phyloP scores from a whole-genome alignment of 2,329 filamentous ascomycete species.

The Seiridium unicorne region DNA sequence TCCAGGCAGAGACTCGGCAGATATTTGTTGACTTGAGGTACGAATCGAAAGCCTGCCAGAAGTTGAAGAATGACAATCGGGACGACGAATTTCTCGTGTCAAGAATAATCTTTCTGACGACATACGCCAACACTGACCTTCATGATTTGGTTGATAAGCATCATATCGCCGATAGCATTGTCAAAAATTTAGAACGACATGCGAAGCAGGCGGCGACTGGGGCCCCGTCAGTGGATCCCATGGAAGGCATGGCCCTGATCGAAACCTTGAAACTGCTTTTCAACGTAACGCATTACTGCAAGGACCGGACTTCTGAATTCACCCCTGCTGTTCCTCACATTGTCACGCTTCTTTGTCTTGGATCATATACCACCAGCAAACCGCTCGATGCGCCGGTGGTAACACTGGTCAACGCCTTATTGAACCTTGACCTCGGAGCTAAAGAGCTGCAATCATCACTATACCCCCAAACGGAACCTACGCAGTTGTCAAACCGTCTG shows the following conservation, averaged over 20 bases:
- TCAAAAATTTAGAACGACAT: constrained; percentile 70
- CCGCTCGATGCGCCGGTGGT: constrained; percentile 73
- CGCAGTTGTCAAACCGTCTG: constrained; percentile 61
- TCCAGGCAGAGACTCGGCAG: constrained; percentile 67
- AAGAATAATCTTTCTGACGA: constrained; percentile 77
- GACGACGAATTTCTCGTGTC: constrained; percentile 86
- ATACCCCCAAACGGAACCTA: constrained; percentile 64
- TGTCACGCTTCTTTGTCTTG: constrained; percentile 64
- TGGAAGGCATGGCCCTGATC: constrained; percentile 76
- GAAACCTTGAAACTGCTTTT: constrained; percentile 88
- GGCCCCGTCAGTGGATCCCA: constrained; percentile 44
- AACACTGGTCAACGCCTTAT: constrained; percentile 73
- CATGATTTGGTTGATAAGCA: constrained; percentile 63
- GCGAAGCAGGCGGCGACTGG: constrained; percentile 39
- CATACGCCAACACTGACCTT: constrained; percentile 72
- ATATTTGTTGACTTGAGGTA: constrained; percentile 70
- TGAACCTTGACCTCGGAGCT: constrained; percentile 71
- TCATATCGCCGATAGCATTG: constrained; percentile 65
- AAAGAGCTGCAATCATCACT: constrained; percentile 54
- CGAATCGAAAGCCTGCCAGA: constrained; percentile 65
- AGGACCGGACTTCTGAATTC: constrained; percentile 61
- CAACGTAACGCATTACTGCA: constrained; percentile 78
- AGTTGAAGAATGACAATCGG: constrained; percentile 68
- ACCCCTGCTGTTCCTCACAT: constrained; percentile 67
- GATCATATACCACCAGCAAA: constrained; percentile 54